These are phyloP conservation scores for Solanum rostratum DNA, from an alignment of 257 asterid genomes.

Conservation along the genomic window DNA sequence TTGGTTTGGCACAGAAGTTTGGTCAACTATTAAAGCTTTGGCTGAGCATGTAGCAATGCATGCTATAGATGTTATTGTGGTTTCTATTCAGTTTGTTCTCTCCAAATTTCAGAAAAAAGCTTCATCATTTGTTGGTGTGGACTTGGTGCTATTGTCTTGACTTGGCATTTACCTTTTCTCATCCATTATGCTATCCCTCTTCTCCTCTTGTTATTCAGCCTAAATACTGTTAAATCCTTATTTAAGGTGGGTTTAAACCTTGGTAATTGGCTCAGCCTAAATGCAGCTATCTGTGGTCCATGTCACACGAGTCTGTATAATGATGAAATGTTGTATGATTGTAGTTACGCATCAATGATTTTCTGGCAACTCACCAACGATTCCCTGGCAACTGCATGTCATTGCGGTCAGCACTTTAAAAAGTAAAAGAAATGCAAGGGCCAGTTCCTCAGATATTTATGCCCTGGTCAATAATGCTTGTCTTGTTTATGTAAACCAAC, in stretches of 20 bases:
- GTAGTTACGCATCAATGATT: not conserved
- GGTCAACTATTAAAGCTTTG: not conserved
- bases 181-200: not conserved
- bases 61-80: not conserved
- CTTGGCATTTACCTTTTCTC: not conserved
- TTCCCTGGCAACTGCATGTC: not conserved
- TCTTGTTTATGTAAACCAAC: not conserved
- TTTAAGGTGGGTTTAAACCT: not conserved
- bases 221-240: not conserved
- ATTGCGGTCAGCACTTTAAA: not conserved
- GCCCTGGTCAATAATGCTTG: not conserved
- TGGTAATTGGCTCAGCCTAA: not conserved
- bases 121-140: not conserved
- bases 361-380: not conserved
- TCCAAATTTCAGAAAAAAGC: not conserved
- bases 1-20: not conserved
- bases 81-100: not conserved
- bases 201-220: not conserved
- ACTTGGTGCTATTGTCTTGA: not conserved
- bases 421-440: not conserved
- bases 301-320: not conserved
- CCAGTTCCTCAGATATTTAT: not conserved
- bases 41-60: not conserved
- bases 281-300: not conserved
- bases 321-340: not conserved